A percentile compares a stretch with the other conserved stretches of the same genome.
Evolutionary conservation across 2,329 filamentous ascomycete genomes (phyloP).

Genomic region (Pseudophaeomoniella oleicola): DNA sequence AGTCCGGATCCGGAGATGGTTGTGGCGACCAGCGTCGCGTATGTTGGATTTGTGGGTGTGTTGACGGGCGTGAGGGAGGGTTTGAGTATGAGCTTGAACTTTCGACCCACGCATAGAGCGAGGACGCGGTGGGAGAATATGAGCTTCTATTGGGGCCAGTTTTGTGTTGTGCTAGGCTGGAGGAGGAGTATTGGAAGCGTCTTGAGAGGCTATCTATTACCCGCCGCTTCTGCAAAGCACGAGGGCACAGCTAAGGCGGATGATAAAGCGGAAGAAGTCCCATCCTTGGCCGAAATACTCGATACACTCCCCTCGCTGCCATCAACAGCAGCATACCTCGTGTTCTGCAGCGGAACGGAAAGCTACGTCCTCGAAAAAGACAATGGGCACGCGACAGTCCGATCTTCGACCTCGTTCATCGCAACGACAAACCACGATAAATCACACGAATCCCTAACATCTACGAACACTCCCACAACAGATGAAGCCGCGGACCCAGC

Average conservation of each 20-base stretch:
- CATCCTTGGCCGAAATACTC: conserved; percentile 12
- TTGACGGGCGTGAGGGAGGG: conserved; percentile 32
- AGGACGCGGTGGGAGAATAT: conserved; percentile 19
- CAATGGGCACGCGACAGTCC: conserved; percentile 27
- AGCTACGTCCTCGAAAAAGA: conserved; percentile 44
- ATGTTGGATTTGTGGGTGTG: conserved; percentile 35
- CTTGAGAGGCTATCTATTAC: conserved; percentile 20
- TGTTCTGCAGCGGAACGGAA: conserved; percentile 35
- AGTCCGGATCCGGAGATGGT: conserved; percentile 14
- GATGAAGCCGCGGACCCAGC: conserved; percentile 12
- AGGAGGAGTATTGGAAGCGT: conserved; percentile 39
- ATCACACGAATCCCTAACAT: conserved; percentile 2
- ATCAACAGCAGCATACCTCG: conserved; percentile 42
- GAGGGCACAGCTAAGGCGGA: conserved; percentile 4
- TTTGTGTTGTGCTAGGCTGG: conserved; percentile 39
- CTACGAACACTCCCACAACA: conserved; percentile 2
- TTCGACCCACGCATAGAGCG: conserved; percentile 31
- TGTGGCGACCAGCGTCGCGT: conserved; percentile 31
- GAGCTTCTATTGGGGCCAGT: conserved; percentile 31
- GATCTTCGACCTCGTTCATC: conserved; percentile 36
- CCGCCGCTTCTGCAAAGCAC: neutral
- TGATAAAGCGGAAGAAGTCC: neutral
- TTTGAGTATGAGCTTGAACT: conserved; percentile 36
- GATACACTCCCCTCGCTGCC: conserved; percentile 20
- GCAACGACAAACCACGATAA: conserved; percentile 43